A percentile compares a stretch with the other conserved stretches of the same genome.
phyloP scores from a whole-genome alignment of 2,329 filamentous ascomycete species.

The Alternaria solani region DNA sequence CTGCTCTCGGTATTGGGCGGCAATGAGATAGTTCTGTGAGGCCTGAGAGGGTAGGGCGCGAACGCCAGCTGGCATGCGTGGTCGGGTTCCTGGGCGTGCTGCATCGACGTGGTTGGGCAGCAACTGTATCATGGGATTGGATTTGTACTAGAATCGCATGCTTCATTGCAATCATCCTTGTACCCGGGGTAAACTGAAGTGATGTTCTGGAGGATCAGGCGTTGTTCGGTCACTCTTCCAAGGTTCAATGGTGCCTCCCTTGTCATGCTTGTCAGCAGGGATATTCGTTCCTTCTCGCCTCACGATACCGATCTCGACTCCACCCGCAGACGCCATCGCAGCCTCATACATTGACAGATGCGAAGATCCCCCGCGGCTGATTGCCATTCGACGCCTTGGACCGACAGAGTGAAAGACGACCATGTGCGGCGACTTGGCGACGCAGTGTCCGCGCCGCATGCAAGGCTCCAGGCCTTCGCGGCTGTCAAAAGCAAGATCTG shows the following conservation, averaged over 20 bases:
- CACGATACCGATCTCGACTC: conserved; percentile 16
- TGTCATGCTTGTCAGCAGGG: conserved; percentile 13
- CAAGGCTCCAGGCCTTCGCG: conserved; percentile 10
- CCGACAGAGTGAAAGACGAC: conserved; percentile 9
- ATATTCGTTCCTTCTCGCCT: conserved; percentile 23
- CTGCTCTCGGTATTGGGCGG: conserved; percentile 30
- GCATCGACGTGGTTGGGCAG: conserved; percentile 29
- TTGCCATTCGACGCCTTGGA: conserved; percentile 7
- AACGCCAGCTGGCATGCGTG: conserved; percentile 32
- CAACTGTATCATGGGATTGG: conserved; percentile 31
- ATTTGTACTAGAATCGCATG: conserved; percentile 27
- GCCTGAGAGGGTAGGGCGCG: conserved; percentile 27
- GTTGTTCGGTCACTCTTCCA: conserved; percentile 16
- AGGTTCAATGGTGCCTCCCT: not conserved
- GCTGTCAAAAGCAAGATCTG: conserved; percentile 13
- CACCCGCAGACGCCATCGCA: conserved; percentile 15
- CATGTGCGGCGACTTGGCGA: conserved; percentile 12
- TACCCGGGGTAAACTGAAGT: conserved; percentile 5
- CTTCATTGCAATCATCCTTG: conserved; percentile 22
- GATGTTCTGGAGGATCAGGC: conserved; percentile 7
- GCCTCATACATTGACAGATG: conserved; percentile 24
- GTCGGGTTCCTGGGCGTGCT: conserved; percentile 19
- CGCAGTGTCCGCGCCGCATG: conserved; percentile 11
- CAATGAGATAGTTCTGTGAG: conserved; percentile 21
- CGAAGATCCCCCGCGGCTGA: conserved; percentile 3